Conservation (phyloP, 257 asterid genomes). For the Pogostemon cablin region DNA sequence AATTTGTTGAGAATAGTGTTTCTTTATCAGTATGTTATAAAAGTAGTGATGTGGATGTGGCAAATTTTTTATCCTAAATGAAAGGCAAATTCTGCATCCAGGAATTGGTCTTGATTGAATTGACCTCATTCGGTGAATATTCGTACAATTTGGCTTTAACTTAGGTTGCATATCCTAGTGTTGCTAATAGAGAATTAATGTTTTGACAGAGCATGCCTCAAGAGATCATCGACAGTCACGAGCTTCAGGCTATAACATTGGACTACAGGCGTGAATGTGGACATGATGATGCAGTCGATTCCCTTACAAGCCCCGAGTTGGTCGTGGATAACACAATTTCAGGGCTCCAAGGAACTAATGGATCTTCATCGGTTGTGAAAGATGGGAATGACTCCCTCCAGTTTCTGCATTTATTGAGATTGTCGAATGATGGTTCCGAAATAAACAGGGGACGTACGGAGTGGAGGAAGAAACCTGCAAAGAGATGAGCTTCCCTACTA, state of each 20-base stretch:
- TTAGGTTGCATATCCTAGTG: neutral
- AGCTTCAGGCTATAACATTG: slow-evolving; percentile 78
- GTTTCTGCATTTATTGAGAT: slow-evolving; percentile 69
- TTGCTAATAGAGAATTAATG: slow-evolving; percentile 27
- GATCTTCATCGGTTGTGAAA: slow-evolving; percentile 43
- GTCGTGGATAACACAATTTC: slow-evolving; percentile 33
- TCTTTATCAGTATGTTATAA: neutral
- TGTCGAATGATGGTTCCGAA: slow-evolving; percentile 69
- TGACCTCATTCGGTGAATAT: neutral
- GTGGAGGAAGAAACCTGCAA: slow-evolving; percentile 81
- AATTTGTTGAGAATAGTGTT: neutral
- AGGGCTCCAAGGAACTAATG: slow-evolving; percentile 54
- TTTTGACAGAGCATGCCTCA: slow-evolving; percentile 82
- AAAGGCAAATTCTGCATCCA: neutral
- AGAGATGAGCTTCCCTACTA: slow-evolving; percentile 43
- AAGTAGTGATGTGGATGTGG: neutral
- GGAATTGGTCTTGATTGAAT: slow-evolving; percentile 12
- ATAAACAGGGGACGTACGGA: slow-evolving; percentile 88
- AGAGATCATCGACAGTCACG: slow-evolving; percentile 75
- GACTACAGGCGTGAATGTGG: slow-evolving; percentile 97
- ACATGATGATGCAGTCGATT: slow-evolving; percentile 82
- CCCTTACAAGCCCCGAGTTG: slow-evolving; percentile 76
- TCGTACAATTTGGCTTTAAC: neutral
- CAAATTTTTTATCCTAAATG: neutral
- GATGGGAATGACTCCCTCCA: slow-evolving; percentile 42